Evolutionary conservation across 23 red algal genomes (phyloP).

Genomic region (Pyropia haitanensis): DNA sequence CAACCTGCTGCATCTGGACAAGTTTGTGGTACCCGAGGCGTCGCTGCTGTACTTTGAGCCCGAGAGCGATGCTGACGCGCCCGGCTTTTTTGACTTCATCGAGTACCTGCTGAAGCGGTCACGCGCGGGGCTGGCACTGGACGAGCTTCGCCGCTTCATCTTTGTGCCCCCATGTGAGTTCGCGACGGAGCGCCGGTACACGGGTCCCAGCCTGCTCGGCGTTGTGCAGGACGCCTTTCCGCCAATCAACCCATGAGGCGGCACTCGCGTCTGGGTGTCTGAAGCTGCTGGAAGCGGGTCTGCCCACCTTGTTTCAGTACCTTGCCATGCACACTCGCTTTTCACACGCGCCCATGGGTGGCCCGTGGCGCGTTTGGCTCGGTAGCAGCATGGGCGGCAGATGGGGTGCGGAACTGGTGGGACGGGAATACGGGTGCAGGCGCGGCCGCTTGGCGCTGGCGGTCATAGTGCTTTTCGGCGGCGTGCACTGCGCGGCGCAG

Average conservation of each 20-base stretch:
- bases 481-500: too few species aligned
- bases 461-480: too few species aligned
- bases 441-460: too few species aligned
- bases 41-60: constrained; percentile 97
- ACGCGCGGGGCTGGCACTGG: constrained; percentile 84
- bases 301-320: too few species aligned
- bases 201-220: constrained; percentile 68
- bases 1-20: constrained; percentile 83
- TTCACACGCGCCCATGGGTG: too few species aligned
- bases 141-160: constrained; percentile 89
- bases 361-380: too few species aligned
- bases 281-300: too few species aligned
- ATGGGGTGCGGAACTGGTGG: too few species aligned
- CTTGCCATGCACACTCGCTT: too few species aligned
- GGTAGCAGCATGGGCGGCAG: too few species aligned
- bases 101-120: constrained; percentile 87
- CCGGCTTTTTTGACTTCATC: constrained; percentile 90
- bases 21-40: constrained; percentile 89
- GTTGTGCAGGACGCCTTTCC: constrained; percentile 94
- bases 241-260: constrained; percentile 9
- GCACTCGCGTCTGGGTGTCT: too few species aligned
- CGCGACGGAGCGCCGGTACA: constrained; percentile 54
- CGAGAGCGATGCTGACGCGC: constrained; percentile 54
- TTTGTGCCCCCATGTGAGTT: constrained; percentile 99
- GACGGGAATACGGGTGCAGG: too few species aligned